phyloP scores from a whole-genome alignment of 73 alveolate genomes.

The Paramecium sonneborni region DNA sequence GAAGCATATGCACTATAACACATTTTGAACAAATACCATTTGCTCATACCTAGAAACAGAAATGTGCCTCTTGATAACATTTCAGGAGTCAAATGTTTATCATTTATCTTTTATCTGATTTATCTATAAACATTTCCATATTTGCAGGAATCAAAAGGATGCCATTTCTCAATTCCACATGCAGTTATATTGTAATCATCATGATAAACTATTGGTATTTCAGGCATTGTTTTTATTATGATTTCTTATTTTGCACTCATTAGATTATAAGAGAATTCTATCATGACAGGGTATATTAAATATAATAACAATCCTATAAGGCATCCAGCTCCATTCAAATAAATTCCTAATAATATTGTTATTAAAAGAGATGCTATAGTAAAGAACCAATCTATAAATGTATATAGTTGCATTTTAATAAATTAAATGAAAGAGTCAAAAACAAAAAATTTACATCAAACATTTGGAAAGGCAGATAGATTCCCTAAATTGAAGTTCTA shows the following conservation, averaged over 20 bases:
- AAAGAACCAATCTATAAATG: neutral
- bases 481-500: neutral
- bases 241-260: neutral
- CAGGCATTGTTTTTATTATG: neutral
- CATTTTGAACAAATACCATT: conserved; percentile 67
- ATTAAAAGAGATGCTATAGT: neutral
- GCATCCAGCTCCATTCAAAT: neutral
- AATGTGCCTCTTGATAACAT: conserved; percentile 72
- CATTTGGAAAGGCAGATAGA: neutral
- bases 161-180: conserved; percentile 84
- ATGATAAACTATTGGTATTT: conserved; percentile 77
- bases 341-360: neutral
- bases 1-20: conserved; percentile 69
- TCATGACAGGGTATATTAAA: conserved; percentile 51
- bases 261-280: conserved; percentile 35
- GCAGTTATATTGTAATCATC: conserved; percentile 79
- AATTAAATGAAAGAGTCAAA: conserved; percentile 13
- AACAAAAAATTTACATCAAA: neutral
- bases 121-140: conserved; percentile 73
- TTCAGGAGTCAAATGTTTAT: conserved; percentile 56
- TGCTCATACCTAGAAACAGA: conserved; percentile 66
- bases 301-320: conserved; percentile 18
- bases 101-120: conserved; percentile 9
- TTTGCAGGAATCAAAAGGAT: conserved; percentile 89
- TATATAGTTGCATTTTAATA: conserved; percentile 3